Evolutionary conservation across 2,329 filamentous ascomycete species (phyloP), one percentile per base, ranked within the genome.

Genomic region (Paracorniculantispora psalliotae): DNA sequence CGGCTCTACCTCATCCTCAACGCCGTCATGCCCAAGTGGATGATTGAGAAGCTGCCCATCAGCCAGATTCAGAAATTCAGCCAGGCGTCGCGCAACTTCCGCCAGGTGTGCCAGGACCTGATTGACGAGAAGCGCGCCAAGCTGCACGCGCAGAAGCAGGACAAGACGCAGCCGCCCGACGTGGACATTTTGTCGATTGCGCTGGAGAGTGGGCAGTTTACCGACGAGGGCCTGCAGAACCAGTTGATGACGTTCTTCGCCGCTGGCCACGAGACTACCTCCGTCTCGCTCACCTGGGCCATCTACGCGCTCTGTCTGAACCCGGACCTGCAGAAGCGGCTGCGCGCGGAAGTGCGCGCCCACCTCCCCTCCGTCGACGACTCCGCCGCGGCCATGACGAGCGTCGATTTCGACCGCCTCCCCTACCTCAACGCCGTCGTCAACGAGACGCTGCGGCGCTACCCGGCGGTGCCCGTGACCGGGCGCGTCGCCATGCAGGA

Each of bases 191-290:
- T 96, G 35, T 91, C 88, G 1, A 88, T 93, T 0, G 91, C 91
- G 17, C 77, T 96, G 50, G 82, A 87, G 68, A 91, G 86, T 41
- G 89, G 89, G 49, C 84, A 79, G 6, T 94, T 96, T 73, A 82
- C 76, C 13, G 90, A 94, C 62, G 88, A 91, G 51, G 85, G 91
- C 61, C 82, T 96, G n/a, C 83, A 91, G 37, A 89, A 94, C 70
- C 91, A 96, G 73, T 82, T 94, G 69, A 94, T 96, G 90, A 96
- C 90, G 0, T 94, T 96, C 76, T 82, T 96, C 5, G 88, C 88
- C 1, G 91, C 91, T 0, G 88, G 87, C 23, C 90, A 93, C 71
- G 89, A 93, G 73, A 93, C 90, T 1, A 92, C 89, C 0, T 85
- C 90, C 1, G 82, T 86, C 1, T 81, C 89, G 19, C 79, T 94